Conservation (phyloP, 257 asterid species). For the Paulownia fortunei region DNA sequence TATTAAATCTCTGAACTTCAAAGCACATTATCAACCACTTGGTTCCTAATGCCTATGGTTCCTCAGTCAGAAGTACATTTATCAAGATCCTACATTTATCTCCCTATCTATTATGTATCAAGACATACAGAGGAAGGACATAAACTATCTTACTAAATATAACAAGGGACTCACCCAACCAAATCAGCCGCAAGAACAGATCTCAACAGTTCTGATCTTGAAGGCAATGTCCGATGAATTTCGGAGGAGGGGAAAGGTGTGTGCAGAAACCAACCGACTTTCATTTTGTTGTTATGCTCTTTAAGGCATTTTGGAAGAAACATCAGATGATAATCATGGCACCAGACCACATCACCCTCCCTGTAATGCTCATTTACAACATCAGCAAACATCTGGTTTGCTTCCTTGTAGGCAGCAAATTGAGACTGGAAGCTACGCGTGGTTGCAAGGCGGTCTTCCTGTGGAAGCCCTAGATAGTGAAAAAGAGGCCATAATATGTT, state of each 20-base stretch:
- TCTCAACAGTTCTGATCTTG: slow-evolving; percentile 79
- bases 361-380: slow-evolving; percentile 76
- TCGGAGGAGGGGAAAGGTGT: slow-evolving; percentile 94
- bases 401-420: slow-evolving; percentile 82
- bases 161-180: slow-evolving; percentile 68
- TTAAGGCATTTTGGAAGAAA: slow-evolving; percentile 84
- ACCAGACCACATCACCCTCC: slow-evolving; percentile 95
- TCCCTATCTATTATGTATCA: background rate
- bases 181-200: slow-evolving; percentile 91
- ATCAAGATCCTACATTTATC: too few species aligned
- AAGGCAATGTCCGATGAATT: slow-evolving; percentile 84
- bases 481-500: slow-evolving; percentile 94
- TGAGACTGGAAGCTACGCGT: slow-evolving; percentile 92
- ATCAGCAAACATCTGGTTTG: slow-evolving; percentile 88
- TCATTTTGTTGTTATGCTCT: slow-evolving; percentile 70
- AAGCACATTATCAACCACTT: too few species aligned
- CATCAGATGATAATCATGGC: slow-evolving; percentile 95
- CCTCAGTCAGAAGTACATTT: too few species aligned
- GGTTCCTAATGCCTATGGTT: too few species aligned
- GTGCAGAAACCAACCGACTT: slow-evolving; percentile 96
- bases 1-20: too few species aligned
- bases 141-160: slow-evolving; percentile 5
- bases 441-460: slow-evolving; percentile 93
- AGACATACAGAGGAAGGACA: background rate
- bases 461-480: slow-evolving; percentile 93